Percentiles rank a stretch among this genome's conserved stretches.
Evolutionary conservation across 495 filamentous ascomycete species (phyloP).

Genomic region (Aspergillus saccharolyticus): DNA sequence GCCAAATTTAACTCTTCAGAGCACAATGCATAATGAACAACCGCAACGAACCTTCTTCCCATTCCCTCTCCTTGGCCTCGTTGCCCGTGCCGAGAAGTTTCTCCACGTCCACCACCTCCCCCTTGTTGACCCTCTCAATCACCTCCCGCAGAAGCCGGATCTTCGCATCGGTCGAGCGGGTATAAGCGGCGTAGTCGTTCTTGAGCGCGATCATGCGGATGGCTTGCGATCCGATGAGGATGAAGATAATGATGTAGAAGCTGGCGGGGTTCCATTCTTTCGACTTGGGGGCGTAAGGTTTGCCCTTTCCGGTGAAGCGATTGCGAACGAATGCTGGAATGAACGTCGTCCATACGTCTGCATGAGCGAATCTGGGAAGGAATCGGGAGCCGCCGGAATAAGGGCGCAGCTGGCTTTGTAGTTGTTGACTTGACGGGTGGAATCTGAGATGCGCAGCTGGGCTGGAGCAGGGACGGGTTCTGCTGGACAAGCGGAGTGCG

Average conservation of each 20-base stretch:
- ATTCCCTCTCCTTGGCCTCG: slow-evolving; percentile 68
- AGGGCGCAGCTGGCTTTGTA: slow-evolving; percentile 13
- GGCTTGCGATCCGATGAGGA: slow-evolving; percentile 88
- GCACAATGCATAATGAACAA: too few species aligned
- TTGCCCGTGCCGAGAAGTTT: slow-evolving; percentile 76
- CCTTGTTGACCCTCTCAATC: slow-evolving; percentile 71
- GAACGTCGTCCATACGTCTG: slow-evolving; percentile 66
- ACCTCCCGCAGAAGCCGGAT: slow-evolving; percentile 76
- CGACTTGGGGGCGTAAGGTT: slow-evolving; percentile 36
- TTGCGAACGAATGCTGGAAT: slow-evolving; percentile 49
- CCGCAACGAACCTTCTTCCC: slow-evolving; percentile 71
- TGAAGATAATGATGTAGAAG: slow-evolving; percentile 84
- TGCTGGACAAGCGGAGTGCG: not conserved
- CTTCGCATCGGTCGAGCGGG: slow-evolving; percentile 69
- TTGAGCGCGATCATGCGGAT: slow-evolving; percentile 84
- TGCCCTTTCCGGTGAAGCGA: slow-evolving; percentile 20
- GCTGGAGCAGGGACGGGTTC: not conserved
- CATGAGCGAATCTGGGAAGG: slow-evolving; percentile 56
- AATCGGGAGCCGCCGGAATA: slow-evolving; percentile 31
- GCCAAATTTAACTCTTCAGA: too few species aligned
- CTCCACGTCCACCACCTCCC: slow-evolving; percentile 89
- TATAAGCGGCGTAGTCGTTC: slow-evolving; percentile 66
- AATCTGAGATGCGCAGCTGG: not conserved
- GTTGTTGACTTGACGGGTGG: slow-evolving; percentile 2
- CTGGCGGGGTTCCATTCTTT: slow-evolving; percentile 91